These are phyloP conservation scores for Pseudoneurospora amorphoporcata DNA, from an alignment of 495 filamentous ascomycete species.

Conservation along the genomic window DNA sequence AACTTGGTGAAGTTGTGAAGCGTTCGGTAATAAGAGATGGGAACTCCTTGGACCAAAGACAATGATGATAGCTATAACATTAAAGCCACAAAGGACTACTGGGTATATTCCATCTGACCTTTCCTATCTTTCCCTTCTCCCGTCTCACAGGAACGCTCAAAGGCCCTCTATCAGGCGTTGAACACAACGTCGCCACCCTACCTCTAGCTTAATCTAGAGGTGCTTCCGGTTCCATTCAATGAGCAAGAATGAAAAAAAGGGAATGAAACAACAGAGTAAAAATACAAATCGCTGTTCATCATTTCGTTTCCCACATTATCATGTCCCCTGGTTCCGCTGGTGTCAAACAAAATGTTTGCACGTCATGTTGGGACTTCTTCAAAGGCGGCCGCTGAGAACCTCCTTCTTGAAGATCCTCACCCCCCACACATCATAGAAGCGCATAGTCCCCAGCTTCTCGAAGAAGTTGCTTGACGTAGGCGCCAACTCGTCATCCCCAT, in stretches of 20 bases:
- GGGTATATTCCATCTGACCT: neutral
- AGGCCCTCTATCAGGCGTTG: neutral
- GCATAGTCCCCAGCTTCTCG: constrained; percentile 27
- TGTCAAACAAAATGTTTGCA: neutral
- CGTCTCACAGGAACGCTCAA: neutral
- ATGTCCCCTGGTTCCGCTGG: neutral
- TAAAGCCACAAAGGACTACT: neutral
- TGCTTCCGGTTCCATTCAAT: neutral
- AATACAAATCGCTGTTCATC: neutral
- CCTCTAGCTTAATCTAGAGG: neutral
- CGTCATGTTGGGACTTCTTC: neutral
- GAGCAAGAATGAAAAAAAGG: neutral
- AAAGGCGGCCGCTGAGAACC: constrained; percentile 29
- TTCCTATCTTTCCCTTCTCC: neutral
- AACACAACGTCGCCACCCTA: neutral
- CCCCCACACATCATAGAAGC: constrained; percentile 36
- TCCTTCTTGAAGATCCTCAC: constrained; percentile 44
- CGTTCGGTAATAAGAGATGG: no score
- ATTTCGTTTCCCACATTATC: neutral
- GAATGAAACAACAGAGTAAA: neutral
- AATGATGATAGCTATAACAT: no score
- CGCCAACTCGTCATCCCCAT: constrained; percentile 15
- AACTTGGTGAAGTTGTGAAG: no score
- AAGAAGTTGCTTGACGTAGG: constrained; percentile 9
- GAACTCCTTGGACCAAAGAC: no score